Evolutionary conservation across 306 rosid species (phyloP).

Genomic region (Citrullus mucosospermus): DNA sequence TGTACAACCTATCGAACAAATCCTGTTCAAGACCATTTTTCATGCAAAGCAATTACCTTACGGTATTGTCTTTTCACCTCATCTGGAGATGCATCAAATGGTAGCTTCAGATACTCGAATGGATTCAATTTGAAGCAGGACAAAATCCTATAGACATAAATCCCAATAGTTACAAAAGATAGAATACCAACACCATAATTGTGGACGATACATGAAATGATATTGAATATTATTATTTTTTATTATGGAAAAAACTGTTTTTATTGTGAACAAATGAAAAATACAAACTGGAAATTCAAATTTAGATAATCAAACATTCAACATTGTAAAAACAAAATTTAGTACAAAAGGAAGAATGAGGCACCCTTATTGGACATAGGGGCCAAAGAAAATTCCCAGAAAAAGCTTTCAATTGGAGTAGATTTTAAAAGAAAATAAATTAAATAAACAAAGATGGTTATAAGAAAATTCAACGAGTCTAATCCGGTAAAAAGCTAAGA

Average conservation of each 20-base stretch:
- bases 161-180: not conserved
- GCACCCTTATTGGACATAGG: not conserved
- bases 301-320: not conserved
- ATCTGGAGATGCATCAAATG: conserved; percentile 62
- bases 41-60: conserved; percentile 41
- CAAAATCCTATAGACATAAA: conserved; percentile 48
- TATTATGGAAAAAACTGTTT: too few species aligned
- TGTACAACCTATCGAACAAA: too few species aligned
- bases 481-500: too few species aligned
- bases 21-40: not conserved
- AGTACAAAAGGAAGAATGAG: not conserved
- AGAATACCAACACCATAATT: conserved; percentile 12
- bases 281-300: not conserved
- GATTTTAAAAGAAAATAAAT: not conserved
- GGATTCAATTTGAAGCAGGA: conserved; percentile 91
- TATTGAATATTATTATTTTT: not conserved
- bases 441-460: not conserved
- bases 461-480: not conserved
- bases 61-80: conserved; percentile 88
- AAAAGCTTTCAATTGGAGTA: not conserved
- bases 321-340: not conserved
- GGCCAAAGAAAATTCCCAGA: not conserved
- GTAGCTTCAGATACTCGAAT: conserved; percentile 60
- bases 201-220: not conserved
- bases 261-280: too few species aligned